phyloP scores from a whole-genome alignment of 192 early-diverging fungal genomes.

The Backusella morwellensis region DNA sequence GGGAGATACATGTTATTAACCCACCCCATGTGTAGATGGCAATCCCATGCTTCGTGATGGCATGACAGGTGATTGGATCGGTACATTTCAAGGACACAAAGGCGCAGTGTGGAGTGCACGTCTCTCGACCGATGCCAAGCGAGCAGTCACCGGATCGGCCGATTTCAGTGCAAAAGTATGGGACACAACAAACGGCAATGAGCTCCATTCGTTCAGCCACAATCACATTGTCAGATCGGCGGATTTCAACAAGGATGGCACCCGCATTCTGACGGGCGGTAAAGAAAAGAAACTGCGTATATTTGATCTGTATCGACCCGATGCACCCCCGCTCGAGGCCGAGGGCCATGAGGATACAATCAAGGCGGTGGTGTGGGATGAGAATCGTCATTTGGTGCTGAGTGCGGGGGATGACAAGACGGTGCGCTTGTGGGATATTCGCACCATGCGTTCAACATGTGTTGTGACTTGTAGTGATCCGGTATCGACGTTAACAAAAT shows the following conservation, averaged over 20 bases:
- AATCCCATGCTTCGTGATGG: conserved; percentile 87
- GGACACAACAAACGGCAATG: conserved; percentile 79
- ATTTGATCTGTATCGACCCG: conserved; percentile 68
- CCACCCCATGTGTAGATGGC: conserved; percentile 50
- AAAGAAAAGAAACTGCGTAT: conserved; percentile 79
- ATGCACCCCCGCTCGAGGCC: conserved; percentile 42
- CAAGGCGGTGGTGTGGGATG: conserved; percentile 64
- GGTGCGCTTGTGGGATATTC: conserved; percentile 72
- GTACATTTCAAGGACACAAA: conserved; percentile 88
- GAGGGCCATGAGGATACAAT: conserved; percentile 59
- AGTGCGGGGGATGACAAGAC: conserved; percentile 61
- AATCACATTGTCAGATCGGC: conserved; percentile 81
- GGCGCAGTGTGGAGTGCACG: conserved; percentile 90
- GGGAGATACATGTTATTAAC: too few species aligned
- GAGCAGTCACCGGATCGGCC: conserved; percentile 88
- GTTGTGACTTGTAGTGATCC: conserved; percentile 60
- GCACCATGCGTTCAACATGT: conserved; percentile 59
- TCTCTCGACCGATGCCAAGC: conserved; percentile 71
- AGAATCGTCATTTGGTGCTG: conserved; percentile 49
- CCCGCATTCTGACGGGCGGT: conserved; percentile 77
- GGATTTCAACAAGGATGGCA: conserved; percentile 74
- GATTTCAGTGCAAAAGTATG: conserved; percentile 91
- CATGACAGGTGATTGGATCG: conserved; percentile 91
- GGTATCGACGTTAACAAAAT: conserved; percentile 73
- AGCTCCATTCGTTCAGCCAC: conserved; percentile 70